Conservation (phyloP, 441 rosid genomes). For the Erodium chrysanthum region DNA sequence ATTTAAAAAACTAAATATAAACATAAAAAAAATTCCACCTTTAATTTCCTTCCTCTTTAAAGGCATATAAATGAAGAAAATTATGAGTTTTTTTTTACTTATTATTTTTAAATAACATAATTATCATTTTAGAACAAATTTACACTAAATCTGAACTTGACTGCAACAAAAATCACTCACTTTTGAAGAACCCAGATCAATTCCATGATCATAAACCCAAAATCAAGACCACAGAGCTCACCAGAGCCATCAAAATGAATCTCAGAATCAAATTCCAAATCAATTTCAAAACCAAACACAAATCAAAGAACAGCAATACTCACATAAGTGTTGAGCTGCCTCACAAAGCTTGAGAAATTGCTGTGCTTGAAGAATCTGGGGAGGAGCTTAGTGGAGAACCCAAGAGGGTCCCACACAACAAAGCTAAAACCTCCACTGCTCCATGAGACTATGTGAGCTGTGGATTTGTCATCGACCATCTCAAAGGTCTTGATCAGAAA, state of each 20-base stretch:
- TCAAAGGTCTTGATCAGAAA: slow-evolving; percentile 50
- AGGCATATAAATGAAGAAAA: too few relatives aligned
- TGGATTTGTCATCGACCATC: slow-evolving; percentile 43
- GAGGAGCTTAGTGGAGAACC: slow-evolving; percentile 39
- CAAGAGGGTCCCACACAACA: slow-evolving; percentile 48
- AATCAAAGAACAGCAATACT: slow-evolving; percentile 16
- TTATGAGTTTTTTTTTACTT: too few relatives aligned
- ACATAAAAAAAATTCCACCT: too few relatives aligned
- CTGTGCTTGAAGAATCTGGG: slow-evolving; percentile 58
- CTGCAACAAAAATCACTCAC: not conserved
- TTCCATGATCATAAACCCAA: not conserved
- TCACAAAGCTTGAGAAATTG: slow-evolving; percentile 62
- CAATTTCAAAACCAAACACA: not conserved
- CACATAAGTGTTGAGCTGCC: slow-evolving; percentile 65
- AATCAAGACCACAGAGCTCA: too few relatives aligned
- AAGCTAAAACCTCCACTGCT: slow-evolving; percentile 44
- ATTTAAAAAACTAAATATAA: too few relatives aligned
- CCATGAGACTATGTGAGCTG: slow-evolving; percentile 48
- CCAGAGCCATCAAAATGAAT: too few relatives aligned
- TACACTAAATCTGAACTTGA: too few relatives aligned
- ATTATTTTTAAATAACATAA: too few relatives aligned
- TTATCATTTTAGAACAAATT: too few relatives aligned
- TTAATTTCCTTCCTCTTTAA: too few relatives aligned
- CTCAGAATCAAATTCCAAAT: not conserved
- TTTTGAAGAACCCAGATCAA: too few relatives aligned